These are phyloP conservation scores for Vicia faba DNA, from an alignment of 306 rosid genomes.

Conservation along the genomic window DNA sequence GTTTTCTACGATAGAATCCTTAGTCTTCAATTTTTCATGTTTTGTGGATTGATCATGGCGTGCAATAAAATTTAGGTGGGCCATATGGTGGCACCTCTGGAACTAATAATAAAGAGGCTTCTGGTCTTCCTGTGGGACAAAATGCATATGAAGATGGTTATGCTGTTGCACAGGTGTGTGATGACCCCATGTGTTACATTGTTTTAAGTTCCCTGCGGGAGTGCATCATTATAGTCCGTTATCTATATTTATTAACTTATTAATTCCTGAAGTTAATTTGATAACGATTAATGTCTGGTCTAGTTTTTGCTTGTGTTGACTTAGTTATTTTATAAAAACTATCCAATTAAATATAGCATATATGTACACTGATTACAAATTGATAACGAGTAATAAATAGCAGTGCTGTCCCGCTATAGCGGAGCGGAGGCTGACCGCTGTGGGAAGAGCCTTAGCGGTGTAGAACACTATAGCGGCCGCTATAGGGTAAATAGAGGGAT, in stretches of 20 bases:
- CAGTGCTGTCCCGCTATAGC: too few relatives aligned
- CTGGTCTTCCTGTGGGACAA: slow-evolving; percentile 71
- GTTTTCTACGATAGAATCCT: slow-evolving; percentile 28
- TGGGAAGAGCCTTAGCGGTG: too few relatives aligned
- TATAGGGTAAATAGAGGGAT: too few relatives aligned
- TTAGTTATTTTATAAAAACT: slow-evolving; percentile 10
- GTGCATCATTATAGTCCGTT: slow-evolving; percentile 28
- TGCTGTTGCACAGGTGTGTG: slow-evolving; percentile 71
- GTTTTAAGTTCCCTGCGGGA: slow-evolving; percentile 33
- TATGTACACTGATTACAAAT: too few relatives aligned
- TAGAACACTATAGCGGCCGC: too few relatives aligned
- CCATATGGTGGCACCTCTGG: slow-evolving; percentile 75
- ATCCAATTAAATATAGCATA: neutral
- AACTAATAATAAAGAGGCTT: slow-evolving; percentile 69
- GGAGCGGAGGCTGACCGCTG: too few relatives aligned
- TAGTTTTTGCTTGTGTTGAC: slow-evolving; percentile 1
- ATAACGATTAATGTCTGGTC: neutral
- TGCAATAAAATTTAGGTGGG: slow-evolving; percentile 58
- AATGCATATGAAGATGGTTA: slow-evolving; percentile 81
- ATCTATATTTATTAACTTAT: slow-evolving; percentile 1
- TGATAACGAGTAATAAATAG: too few relatives aligned
- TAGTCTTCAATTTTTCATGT: slow-evolving; percentile 37
- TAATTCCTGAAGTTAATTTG: slow-evolving; percentile 4
- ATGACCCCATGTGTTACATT: slow-evolving; percentile 37
- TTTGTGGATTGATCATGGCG: slow-evolving; percentile 36